These are phyloP conservation scores for Bromus sterilis DNA, from an alignment of 176 grass and related monocot genomes.

Conservation along the genomic window DNA sequence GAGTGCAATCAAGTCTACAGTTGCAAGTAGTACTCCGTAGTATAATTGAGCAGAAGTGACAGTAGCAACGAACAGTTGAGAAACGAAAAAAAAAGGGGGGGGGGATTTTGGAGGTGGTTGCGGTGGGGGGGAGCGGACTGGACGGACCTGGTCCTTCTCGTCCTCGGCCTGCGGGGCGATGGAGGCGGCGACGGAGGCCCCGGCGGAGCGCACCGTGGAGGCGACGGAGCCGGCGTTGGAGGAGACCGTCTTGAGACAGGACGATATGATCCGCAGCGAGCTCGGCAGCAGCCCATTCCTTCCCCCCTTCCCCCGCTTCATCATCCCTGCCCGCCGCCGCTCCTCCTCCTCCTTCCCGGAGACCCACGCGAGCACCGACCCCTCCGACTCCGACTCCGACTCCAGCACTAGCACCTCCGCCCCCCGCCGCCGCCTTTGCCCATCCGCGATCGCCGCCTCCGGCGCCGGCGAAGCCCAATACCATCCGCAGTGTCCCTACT, in stretches of 20 bases:
- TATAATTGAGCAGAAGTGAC: neutral
- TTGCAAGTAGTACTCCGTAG: no score
- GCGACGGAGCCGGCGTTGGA: slow-evolving; percentile 94
- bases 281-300: slow-evolving; percentile 89
- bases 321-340: slow-evolving; percentile 11
- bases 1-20: neutral
- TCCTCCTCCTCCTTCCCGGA: neutral
- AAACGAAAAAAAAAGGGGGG: neutral
- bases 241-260: slow-evolving; percentile 97
- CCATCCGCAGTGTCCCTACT: slow-evolving; percentile 53
- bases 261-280: slow-evolving; percentile 97
- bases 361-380: slow-evolving; percentile 18
- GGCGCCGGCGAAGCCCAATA: slow-evolving; percentile 68
- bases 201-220: slow-evolving; percentile 92
- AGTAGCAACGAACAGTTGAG: slow-evolving; percentile 15
- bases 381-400: neutral
- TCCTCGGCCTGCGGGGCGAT: slow-evolving; percentile 65
- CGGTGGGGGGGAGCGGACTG: neutral
- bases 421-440: slow-evolving; percentile 39
- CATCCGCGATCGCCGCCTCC: slow-evolving; percentile 67
- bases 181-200: slow-evolving; percentile 89
- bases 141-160: slow-evolving; percentile 99
- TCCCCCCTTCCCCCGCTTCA: slow-evolving; percentile 61
- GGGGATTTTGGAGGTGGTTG: neutral
- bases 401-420: slow-evolving; percentile 17